These are phyloP conservation scores for Mortierella hygrophila DNA, from an alignment of 192 early-diverging fungal species.

Conservation along the genomic window DNA sequence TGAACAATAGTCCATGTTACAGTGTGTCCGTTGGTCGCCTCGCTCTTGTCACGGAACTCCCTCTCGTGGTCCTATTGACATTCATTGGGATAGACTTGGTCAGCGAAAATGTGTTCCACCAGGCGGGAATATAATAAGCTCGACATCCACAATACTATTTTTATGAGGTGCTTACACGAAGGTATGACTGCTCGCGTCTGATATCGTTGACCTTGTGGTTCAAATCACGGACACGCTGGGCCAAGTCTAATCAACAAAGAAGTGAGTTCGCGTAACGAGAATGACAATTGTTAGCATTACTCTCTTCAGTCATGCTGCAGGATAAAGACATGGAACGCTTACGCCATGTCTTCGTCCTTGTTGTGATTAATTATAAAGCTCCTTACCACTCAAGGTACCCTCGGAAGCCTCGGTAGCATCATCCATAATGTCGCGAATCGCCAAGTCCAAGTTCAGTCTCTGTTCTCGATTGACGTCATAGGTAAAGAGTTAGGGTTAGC, in stretches of 20 bases:
- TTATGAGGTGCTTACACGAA: conserved; percentile 72
- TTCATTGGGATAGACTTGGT: not conserved
- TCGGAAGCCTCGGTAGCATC: conserved; percentile 29
- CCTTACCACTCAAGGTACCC: conserved; percentile 31
- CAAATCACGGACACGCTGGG: conserved; percentile 81
- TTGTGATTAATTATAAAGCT: not conserved
- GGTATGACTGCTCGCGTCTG: conserved; percentile 89
- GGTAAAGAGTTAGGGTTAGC: not conserved
- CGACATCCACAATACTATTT: not conserved
- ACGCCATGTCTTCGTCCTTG: not conserved
- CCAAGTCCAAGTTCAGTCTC: conserved; percentile 49
- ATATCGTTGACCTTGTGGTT: conserved; percentile 87
- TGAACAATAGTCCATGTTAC: conserved; percentile 93
- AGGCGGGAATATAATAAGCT: not conserved
- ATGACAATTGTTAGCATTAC: no score
- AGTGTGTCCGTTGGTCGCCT: conserved; percentile 86
- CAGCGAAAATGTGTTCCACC: not conserved
- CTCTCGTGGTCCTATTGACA: conserved; percentile 81
- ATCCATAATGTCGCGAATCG: conserved; percentile 40
- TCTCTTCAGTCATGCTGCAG: not conserved
- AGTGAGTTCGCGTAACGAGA: not conserved
- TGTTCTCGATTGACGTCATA: not conserved
- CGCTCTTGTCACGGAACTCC: conserved; percentile 91
- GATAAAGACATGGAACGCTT: no score
- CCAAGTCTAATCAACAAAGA: conserved; percentile 66